Base-by-base conservation (phyloP, 352 stramenopile genomes). In the Peronospora farinosa region DNA sequence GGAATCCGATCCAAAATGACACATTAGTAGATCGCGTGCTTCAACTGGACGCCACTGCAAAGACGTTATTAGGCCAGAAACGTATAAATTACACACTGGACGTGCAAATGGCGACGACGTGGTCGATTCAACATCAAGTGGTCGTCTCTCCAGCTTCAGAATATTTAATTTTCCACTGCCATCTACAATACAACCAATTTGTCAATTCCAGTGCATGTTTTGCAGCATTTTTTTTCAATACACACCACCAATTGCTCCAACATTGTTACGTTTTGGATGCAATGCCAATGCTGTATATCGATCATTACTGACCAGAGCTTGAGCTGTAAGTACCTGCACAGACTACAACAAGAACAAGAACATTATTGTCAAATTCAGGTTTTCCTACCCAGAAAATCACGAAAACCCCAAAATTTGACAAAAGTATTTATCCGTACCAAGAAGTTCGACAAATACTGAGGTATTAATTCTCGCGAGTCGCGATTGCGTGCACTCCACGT, bases 171-270 rank as follows among this genome's bases (percentile, higher is more conserved):
- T 43, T 1, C 65, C 65, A 13, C 45, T 49, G 35, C 61, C 68
- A 5, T 44, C 65, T 74, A 37, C 1, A n/a, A 3, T 31, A 19
- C n/a, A 44, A 1, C 28, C 3, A 43, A 57, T 2, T 2, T 7
- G 5, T 8, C 15, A 27, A 17, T 25, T 7, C 40, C 33, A 13
- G 5, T 17, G 19, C 23, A 16, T 12, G 21, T 1, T 23, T 15
- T 3, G 2, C 19, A 33, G 2, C 21, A 39, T 36, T 12, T 11
- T 1, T 15, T n/a, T 30, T 43, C 7, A 31, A 17, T 15, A 61
- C 57, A 42, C 46, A 80, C 70, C 60, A 15, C 57, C 58, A 16
- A 75, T 53, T n/a, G 70, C 70, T 8, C 57, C 67, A n/a, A 71
- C 42, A 51, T 64, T 60, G 25, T 37, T 65, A 8, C 39, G 48